A percentile compares a stretch with the other conserved stretches of the same genome.
Evolutionary conservation across 148 eudicot genomes (phyloP).

Genomic region (Rhododendron henanense): DNA sequence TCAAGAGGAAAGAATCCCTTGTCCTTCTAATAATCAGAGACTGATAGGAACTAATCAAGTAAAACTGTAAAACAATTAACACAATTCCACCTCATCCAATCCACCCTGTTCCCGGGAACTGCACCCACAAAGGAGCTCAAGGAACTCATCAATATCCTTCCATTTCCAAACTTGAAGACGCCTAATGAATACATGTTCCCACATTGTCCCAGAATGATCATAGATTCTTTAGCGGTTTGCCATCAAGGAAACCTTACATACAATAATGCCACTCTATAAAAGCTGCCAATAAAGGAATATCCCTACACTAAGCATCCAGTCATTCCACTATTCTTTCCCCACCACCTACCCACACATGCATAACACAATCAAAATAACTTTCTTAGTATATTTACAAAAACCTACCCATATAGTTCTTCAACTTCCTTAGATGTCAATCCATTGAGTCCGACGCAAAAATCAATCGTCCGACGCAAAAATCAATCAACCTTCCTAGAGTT

Average conservation of each 20-base stretch:
- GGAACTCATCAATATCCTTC: neutral
- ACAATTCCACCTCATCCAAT: neutral
- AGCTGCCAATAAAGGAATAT: neutral
- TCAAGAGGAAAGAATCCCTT: neutral
- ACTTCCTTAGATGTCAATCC: neutral
- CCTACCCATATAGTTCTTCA: neutral
- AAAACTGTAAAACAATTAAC: neutral
- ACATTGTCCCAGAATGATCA: neutral
- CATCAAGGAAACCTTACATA: neutral
- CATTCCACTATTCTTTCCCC: neutral
- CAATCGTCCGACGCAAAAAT: neutral
- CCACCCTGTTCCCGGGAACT: neutral
- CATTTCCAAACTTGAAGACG: neutral
- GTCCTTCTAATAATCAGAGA: neutral
- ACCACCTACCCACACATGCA: neutral
- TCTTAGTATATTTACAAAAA: neutral
- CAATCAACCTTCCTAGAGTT: neutral
- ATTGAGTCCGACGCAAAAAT: neutral
- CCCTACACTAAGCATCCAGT: neutral
- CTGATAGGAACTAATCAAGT: neutral
- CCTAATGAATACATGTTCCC: neutral
- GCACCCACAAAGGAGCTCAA: neutral
- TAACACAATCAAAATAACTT: neutral
- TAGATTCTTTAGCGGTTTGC: neutral
- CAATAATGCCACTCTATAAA: neutral